These are phyloP conservation scores for Tricholoma hemisulphureum DNA, from an alignment of 768 basidiomycete species.

Conservation along the genomic window DNA sequence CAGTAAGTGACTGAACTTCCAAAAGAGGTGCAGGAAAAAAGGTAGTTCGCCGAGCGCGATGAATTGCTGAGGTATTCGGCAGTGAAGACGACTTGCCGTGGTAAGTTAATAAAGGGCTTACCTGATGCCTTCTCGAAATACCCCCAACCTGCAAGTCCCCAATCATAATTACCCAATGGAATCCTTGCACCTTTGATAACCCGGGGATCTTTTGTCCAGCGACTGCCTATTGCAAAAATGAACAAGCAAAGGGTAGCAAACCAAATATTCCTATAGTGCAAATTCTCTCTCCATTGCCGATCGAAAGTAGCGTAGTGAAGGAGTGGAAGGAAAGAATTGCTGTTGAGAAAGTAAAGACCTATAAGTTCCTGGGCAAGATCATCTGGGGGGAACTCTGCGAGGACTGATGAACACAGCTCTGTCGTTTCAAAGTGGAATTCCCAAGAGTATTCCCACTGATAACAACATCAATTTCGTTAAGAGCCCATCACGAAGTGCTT, in stretches of 20 bases:
- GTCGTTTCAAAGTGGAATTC: constrained; percentile 42
- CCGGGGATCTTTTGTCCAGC: constrained; percentile 62
- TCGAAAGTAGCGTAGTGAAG: constrained; percentile 73
- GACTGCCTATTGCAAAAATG: constrained; percentile 68
- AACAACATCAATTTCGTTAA: constrained; percentile 1
- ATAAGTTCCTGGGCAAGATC: constrained; percentile 62
- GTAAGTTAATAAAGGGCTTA: constrained; percentile 23
- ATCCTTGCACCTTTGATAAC: constrained; percentile 38
- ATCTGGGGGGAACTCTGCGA: constrained; percentile 56
- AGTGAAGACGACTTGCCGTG: constrained; percentile 1
- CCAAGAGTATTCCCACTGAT: constrained; percentile 59
- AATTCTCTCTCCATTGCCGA: constrained; percentile 50
- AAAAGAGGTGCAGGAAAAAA: constrained; percentile 58
- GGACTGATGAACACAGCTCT: constrained; percentile 31
- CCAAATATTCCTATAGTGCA: constrained; percentile 55
- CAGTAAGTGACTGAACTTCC: constrained; percentile 59
- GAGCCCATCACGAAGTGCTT: constrained; percentile 18
- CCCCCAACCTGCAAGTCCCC: constrained; percentile 57
- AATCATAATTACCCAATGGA: constrained; percentile 34
- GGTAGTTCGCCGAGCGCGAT: constrained; percentile 47
- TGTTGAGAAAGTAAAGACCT: constrained; percentile 62
- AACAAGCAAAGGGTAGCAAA: constrained; percentile 62
- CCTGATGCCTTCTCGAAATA: constrained; percentile 60
- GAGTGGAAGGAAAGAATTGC: constrained; percentile 61
- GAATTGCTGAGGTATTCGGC: constrained; percentile 42